Evolutionary conservation across 2,329 filamentous ascomycete genomes (phyloP).

Genomic region (Fusarium nelsonii): DNA sequence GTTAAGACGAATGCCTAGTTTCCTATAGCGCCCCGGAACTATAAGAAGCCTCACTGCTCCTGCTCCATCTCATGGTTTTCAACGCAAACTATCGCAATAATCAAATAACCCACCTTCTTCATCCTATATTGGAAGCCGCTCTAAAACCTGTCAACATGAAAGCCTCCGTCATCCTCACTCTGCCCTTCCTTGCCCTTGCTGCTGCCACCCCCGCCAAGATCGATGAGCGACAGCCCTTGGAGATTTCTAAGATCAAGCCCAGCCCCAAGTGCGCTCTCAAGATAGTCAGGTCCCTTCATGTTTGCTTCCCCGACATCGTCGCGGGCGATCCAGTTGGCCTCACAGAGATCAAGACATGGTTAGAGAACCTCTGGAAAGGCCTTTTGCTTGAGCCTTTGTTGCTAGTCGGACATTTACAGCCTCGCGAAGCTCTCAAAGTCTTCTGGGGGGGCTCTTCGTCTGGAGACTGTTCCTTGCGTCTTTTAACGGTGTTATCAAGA

Average conservation of each 20-base stretch:
- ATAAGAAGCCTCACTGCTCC: background rate
- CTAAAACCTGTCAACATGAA: background rate
- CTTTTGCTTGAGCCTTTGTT: fast-evolving
- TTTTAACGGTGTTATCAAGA: background rate
- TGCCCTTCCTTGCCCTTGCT: background rate
- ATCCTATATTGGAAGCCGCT: background rate
- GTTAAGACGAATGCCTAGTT: background rate
- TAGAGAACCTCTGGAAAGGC: background rate
- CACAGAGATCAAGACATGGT: background rate
- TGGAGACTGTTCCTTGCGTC: background rate
- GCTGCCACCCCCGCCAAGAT: background rate
- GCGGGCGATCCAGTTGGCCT: background rate
- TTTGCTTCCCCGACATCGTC: background rate
- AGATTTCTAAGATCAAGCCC: background rate
- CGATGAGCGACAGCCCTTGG: background rate
- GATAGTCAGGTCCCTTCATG: background rate
- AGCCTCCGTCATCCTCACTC: background rate
- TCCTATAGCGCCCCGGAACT: background rate
- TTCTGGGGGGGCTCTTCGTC: background rate
- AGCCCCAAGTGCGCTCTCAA: background rate
- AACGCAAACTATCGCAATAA: background rate
- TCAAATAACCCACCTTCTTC: background rate
- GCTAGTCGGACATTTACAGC: background rate
- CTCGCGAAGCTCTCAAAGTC: background rate
- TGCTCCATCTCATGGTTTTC: too few species aligned